Base-by-base conservation (phyloP, 352 stramenopile species). In the Thraustochytrium striatum region DNA sequence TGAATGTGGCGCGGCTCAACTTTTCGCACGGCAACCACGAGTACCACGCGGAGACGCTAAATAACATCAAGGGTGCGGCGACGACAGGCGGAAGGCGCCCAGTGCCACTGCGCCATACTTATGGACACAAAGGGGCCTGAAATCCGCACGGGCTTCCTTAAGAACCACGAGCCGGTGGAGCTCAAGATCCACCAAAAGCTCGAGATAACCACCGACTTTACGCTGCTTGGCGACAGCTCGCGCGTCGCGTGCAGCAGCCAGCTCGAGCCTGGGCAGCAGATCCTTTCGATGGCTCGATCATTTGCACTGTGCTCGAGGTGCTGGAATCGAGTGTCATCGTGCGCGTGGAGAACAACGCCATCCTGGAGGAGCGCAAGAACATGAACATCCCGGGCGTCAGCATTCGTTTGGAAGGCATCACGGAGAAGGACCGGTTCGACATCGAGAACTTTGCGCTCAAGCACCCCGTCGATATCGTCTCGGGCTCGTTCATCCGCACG, bases 21-120 rank as follows among this genome's bases (percentile, higher is more conserved):
- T 99, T 99, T 86, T 98, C 93, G 52, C 96, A 99, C 86, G 96
- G 95, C 50, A 97, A 97, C 65, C 93, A 95, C 78, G 92, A 94
- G 69, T 50, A 61, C 39, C 81, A 84, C 53, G 62, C 33, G 16
- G 21, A 57, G 25, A 82, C 62, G 1, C 16, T 84, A 19, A 39
- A 57, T 0, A 53, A 57, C 16, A 39, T 84, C 2, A 85, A 90
- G 39, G 59, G 85, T 61, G 88, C 85, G 3, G 69, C 86, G 3
- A 81, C 84, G 9, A 52, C 28, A 38, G 36, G 5, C 5, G 19
- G 28, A 62, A 7, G 62, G 70, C 21, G 43, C 36, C 3, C 65
- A 75, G 65, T 75, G 65, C 65, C 65, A 75, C 65, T 93, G 89
- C n/a, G 95, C 94, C 11, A 87, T 98, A 19, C 90, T 99, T 82